Conservation (phyloP, 1,284 basidiomycete species). For the Trichosporon sp. region DNA sequence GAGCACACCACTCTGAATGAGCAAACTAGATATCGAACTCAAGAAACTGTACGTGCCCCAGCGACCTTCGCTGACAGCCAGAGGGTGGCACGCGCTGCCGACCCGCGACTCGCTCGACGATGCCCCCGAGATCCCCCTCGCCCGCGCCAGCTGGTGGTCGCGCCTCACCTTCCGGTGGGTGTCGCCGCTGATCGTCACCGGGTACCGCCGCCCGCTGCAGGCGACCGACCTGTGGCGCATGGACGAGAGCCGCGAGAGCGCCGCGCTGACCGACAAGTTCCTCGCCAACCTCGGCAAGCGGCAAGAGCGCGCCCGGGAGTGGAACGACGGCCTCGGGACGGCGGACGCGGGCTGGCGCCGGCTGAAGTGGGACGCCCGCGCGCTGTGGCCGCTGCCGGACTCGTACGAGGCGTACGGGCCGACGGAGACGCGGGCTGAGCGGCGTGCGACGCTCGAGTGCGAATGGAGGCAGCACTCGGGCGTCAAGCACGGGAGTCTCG, state of each 20-base stretch:
- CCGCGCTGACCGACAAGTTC: slow-evolving; percentile 15
- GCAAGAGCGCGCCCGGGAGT: slow-evolving; percentile 31
- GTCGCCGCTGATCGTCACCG: slow-evolving; percentile 62
- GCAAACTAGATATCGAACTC: not conserved
- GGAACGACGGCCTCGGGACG: slow-evolving; percentile 33
- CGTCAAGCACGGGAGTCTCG: slow-evolving; percentile 55
- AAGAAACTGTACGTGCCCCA: not conserved
- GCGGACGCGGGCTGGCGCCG: slow-evolving; percentile 7
- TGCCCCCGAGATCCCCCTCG: not conserved
- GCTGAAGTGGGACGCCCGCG: slow-evolving; percentile 52
- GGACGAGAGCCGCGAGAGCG: slow-evolving; percentile 50
- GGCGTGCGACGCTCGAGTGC: not conserved
- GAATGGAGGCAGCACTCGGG: slow-evolving; percentile 39
- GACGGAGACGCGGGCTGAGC: slow-evolving; percentile 9
- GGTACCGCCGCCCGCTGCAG: slow-evolving; percentile 65
- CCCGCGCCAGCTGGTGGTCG: not conserved
- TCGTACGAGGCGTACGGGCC: slow-evolving; percentile 15
- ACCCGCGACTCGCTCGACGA: not conserved
- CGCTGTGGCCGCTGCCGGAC: slow-evolving; percentile 51
- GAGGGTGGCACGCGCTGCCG: not conserved
- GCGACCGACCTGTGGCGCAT: slow-evolving; percentile 64
- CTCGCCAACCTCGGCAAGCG: slow-evolving; percentile 30
- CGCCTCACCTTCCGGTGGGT: slow-evolving; percentile 31
- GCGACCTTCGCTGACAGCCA: not conserved
- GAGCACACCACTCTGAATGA: too few relatives aligned